Conservation (phyloP, 208 protist genomes). For the Naegleria lovaniensis region DNA sequence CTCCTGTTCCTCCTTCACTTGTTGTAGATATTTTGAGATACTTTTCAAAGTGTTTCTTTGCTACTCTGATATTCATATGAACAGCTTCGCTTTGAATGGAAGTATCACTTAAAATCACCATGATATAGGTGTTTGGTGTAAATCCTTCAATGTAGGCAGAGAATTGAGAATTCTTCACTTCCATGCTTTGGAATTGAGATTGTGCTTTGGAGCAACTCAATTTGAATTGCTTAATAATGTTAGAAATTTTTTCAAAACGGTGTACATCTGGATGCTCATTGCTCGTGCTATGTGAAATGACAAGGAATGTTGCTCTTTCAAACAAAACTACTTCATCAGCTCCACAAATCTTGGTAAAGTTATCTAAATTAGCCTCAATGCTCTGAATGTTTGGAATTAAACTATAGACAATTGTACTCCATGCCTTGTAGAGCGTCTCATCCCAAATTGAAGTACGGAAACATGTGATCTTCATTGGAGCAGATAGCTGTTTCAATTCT, state of each 20-base stretch:
- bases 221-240: constrained; percentile 88
- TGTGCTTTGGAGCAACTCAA: constrained; percentile 61
- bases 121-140: constrained; percentile 75
- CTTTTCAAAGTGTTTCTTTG: constrained; percentile 63
- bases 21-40: background rate
- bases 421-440: constrained; percentile 92
- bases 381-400: constrained; percentile 89
- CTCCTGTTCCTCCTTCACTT: background rate
- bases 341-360: constrained; percentile 84
- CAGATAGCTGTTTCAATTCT: constrained; percentile 56
- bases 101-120: constrained; percentile 71
- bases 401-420: constrained; percentile 87
- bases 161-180: constrained; percentile 60
- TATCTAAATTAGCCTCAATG: constrained; percentile 77
- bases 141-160: constrained; percentile 72
- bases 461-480: constrained; percentile 74
- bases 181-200: constrained; percentile 53
- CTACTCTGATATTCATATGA: constrained; percentile 64
- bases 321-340: constrained; percentile 96
- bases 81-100: constrained; percentile 55
- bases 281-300: constrained; percentile 82
- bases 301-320: constrained; percentile 93
- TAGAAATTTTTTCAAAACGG: constrained; percentile 79
- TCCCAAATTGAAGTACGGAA: constrained; percentile 98
- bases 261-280: constrained; percentile 46